These are phyloP conservation scores for Alliaria petiolata DNA, from an alignment of 345 rosid species.

Conservation along the genomic window DNA sequence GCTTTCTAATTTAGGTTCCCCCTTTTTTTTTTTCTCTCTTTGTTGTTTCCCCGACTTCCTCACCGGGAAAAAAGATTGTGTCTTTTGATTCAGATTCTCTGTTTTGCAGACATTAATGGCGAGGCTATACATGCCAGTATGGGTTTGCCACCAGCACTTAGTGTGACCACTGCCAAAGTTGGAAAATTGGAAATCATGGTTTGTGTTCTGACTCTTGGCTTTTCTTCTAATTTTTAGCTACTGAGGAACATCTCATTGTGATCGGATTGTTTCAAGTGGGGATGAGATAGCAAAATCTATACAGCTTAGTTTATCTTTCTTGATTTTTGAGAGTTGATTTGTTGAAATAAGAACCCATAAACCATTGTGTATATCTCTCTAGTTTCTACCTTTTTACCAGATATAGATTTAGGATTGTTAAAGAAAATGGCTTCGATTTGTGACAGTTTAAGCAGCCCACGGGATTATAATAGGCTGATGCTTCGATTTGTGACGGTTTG, in stretches of 20 bases:
- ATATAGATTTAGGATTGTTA: background rate
- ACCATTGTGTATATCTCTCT: background rate
- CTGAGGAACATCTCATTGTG: slow-evolving; percentile 1
- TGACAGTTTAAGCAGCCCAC: background rate
- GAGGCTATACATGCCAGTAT: slow-evolving; percentile 97
- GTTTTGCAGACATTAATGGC: slow-evolving; percentile 75
- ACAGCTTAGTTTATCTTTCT: background rate
- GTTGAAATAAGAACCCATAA: background rate
- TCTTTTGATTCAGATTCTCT: background rate
- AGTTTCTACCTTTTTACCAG: background rate
- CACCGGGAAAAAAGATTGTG: background rate
- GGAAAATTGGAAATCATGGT: slow-evolving; percentile 84
- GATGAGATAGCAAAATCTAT: background rate
- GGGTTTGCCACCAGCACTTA: slow-evolving; percentile 94
- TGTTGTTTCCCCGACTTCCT: no score
- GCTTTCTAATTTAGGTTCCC: slow-evolving; percentile 79
- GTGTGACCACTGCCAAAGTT: slow-evolving; percentile 82
- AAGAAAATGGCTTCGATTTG: background rate
- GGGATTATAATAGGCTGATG: background rate
- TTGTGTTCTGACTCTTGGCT: slow-evolving; percentile 25
- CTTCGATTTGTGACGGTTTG: background rate
- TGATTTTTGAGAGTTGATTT: background rate
- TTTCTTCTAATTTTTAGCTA: background rate
- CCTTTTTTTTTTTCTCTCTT: background rate
- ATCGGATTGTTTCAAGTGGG: background rate